phyloP scores from a whole-genome alignment of 768 basidiomycete species.

The Leccinum barrowsii region DNA sequence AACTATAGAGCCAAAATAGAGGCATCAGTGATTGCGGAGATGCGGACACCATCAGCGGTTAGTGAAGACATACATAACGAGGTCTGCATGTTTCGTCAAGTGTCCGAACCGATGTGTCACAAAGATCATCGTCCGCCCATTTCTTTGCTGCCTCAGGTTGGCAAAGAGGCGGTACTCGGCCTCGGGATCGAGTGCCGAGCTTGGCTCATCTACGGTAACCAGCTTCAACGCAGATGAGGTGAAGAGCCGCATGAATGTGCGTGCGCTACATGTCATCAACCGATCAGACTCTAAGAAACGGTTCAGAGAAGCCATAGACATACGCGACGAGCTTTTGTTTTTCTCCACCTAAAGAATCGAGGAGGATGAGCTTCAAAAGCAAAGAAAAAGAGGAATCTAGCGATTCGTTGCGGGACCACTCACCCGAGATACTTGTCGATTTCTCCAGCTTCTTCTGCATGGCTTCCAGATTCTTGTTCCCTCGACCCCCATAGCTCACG shows the following conservation, averaged over 20 bases:
- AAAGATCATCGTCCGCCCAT: constrained; percentile 39
- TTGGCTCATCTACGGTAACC: constrained; percentile 37
- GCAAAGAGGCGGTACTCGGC: constrained; percentile 34
- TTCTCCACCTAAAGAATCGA: constrained; percentile 24
- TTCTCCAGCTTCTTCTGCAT: constrained; percentile 21
- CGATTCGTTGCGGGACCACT: neutral
- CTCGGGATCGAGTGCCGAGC: constrained; percentile 36
- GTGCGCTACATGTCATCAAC: constrained; percentile 20
- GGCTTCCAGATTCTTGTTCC: constrained; percentile 9
- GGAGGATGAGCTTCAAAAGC: neutral
- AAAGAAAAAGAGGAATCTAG: neutral
- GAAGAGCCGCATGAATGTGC: constrained; percentile 40
- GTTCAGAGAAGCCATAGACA: neutral
- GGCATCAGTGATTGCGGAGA: too few relatives aligned
- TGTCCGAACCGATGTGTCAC: constrained; percentile 41
- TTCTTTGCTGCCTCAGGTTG: constrained; percentile 24
- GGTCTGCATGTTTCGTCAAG: constrained; percentile 35
- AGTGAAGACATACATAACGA: constrained; percentile 31
- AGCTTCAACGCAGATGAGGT: constrained; percentile 27
- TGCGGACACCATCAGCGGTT: too few relatives aligned
- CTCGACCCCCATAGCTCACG: constrained; percentile 25
- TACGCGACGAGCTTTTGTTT: constrained; percentile 32
- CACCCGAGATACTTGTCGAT: constrained; percentile 23
- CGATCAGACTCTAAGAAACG: neutral
- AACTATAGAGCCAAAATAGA: constrained; percentile 16